phyloP scores from a whole-genome alignment of 2,329 filamentous ascomycete genomes.

The Pseudofabraea citricarpa region DNA sequence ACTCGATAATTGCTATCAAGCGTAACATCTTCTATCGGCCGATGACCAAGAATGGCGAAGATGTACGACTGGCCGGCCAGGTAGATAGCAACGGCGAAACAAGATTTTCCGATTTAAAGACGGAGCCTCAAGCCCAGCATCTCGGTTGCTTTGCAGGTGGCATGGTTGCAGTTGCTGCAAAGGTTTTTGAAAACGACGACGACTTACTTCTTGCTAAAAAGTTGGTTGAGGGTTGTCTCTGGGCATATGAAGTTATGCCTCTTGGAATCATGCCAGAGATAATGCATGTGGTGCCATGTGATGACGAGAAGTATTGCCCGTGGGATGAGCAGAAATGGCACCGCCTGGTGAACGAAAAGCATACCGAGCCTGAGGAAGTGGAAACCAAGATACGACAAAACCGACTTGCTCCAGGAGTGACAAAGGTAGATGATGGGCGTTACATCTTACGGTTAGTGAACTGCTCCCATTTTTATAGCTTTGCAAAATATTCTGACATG shows the following conservation, averaged over 20 bases:
- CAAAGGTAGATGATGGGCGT: constrained; percentile 30
- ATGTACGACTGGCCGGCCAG: constrained; percentile 1
- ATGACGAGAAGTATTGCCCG: constrained; percentile 2
- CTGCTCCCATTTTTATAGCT: too few relatives aligned
- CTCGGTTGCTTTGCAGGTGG: constrained; percentile 66
- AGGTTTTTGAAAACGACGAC: constrained; percentile 46
- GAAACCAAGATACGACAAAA: constrained; percentile 2
- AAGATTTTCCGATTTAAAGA: not conserved
- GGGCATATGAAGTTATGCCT: constrained; percentile 49
- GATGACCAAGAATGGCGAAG: constrained; percentile 17
- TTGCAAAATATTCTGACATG: constrained; percentile 16
- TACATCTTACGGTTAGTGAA: constrained; percentile 52
- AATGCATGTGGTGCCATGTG: constrained; percentile 31
- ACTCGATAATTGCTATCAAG: constrained; percentile 37
- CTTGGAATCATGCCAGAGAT: constrained; percentile 56
- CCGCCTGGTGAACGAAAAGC: not conserved
- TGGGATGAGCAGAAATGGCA: constrained; percentile 8
- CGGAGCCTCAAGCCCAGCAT: constrained; percentile 45
- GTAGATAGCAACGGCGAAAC: not conserved
- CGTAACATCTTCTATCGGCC: constrained; percentile 36
- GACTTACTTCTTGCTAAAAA: constrained; percentile 50
- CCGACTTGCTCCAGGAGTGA: constrained; percentile 42
- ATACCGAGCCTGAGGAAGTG: not conserved
- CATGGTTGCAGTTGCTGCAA: constrained; percentile 61
- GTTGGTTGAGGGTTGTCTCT: constrained; percentile 57